Evolutionary conservation across 2,329 filamentous ascomycete species (phyloP).

Genomic region (Epichloe typhina): DNA sequence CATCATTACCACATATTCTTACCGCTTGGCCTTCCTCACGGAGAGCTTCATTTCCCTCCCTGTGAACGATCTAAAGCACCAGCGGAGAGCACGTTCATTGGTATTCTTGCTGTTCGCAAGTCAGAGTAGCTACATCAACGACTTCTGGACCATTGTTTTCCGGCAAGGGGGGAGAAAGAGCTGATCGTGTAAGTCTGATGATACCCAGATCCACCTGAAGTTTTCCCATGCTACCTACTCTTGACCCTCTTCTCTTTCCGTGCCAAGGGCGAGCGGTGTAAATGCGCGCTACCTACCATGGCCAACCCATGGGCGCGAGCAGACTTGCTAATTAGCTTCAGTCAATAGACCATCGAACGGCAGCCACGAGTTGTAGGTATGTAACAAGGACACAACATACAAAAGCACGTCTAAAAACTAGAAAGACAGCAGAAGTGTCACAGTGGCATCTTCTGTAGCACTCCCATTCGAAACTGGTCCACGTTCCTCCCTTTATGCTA

Average conservation of each 20-base stretch:
- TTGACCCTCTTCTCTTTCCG: not conserved
- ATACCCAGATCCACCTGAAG: not conserved
- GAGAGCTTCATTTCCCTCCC: constrained; percentile 13
- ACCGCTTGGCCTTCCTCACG: constrained; percentile 3
- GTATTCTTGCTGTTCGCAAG: not conserved
- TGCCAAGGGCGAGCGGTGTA: not conserved
- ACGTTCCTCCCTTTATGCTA: constrained; percentile 10
- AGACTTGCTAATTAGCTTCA: constrained; percentile 7
- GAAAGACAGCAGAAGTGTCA: not conserved
- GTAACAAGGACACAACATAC: not conserved
- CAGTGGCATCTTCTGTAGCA: constrained; percentile 9
- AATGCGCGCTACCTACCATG: not conserved
- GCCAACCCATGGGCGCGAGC: constrained; percentile 2
- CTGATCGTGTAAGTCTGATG: not conserved
- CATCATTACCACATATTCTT: not conserved
- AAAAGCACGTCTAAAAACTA: not conserved
- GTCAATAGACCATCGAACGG: constrained; percentile 1
- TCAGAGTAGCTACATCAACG: not conserved
- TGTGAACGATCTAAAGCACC: constrained; percentile 10
- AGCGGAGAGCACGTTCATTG: constrained; percentile 8
- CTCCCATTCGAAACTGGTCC: constrained; percentile 4
- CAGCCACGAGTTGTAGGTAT: not conserved
- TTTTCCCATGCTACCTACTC: not conserved
- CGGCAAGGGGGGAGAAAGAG: not conserved
- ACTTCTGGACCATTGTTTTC: not conserved